A percentile compares a stretch with the other conserved stretches of the same genome.
These are phyloP conservation scores for Fraxinus albicans DNA, from an alignment of 305 asterid species.

Conservation along the genomic window DNA sequence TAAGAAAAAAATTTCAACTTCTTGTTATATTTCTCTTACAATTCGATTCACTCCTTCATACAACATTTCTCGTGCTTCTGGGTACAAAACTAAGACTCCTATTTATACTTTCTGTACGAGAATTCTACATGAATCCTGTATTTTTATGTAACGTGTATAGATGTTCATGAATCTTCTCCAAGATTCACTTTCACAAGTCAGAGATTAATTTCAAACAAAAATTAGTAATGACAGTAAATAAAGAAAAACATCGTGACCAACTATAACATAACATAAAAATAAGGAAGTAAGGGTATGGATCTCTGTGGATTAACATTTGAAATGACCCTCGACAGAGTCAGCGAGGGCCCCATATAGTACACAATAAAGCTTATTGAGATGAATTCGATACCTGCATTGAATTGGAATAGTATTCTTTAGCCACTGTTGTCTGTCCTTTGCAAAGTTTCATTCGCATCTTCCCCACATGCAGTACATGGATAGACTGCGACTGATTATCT, in stretches of 20 bases:
- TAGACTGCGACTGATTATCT: constrained; percentile 60
- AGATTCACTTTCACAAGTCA: background rate
- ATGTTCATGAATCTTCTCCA: background rate
- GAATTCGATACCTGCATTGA: constrained; percentile 76
- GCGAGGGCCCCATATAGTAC: background rate
- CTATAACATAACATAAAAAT: background rate
- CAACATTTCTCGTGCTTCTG: background rate
- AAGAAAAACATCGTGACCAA: background rate
- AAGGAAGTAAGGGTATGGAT: background rate
- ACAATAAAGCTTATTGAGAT: background rate
- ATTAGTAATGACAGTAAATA: background rate
- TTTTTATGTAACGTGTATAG: background rate
- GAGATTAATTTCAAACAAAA: background rate
- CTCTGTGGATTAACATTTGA: background rate
- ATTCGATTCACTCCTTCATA: background rate
- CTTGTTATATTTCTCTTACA: background rate
- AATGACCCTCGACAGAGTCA: background rate
- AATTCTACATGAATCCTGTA: background rate
- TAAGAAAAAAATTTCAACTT: background rate
- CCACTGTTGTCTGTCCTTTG: constrained; percentile 68
- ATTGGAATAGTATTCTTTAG: constrained; percentile 83
- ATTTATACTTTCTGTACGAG: background rate
- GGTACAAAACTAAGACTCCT: background rate
- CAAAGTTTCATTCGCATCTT: constrained; percentile 90
- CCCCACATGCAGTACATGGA: constrained; percentile 82